Evolutionary conservation across 2,329 filamentous ascomycete genomes (phyloP).

Genomic region (Paraphaeosphaeria minitans): DNA sequence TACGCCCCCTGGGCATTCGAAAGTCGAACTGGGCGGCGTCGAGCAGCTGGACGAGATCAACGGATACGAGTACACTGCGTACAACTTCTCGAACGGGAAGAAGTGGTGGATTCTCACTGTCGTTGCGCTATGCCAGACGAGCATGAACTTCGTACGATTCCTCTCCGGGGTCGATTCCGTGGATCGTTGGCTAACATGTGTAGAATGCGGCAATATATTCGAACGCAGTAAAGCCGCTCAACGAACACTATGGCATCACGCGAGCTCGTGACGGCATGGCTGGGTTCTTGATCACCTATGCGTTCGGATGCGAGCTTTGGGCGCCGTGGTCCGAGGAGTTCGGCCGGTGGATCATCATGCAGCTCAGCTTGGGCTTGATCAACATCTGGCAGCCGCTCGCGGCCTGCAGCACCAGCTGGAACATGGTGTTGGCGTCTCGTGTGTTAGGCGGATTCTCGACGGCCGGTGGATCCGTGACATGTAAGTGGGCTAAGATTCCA

Average conservation of each 20-base stretch:
- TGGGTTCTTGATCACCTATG: conserved; percentile 64
- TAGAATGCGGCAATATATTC: conserved; percentile 58
- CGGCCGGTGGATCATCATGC: conserved; percentile 75
- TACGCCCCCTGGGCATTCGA: not conserved
- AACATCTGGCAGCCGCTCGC: conserved; percentile 66
- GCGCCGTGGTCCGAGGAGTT: conserved; percentile 78
- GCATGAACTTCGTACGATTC: conserved; percentile 44
- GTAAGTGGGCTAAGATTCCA: not conserved
- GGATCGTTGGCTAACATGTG: conserved; percentile 45
- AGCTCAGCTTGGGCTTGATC: conserved; percentile 71
- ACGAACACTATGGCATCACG: conserved; percentile 61
- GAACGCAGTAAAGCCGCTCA: conserved; percentile 55
- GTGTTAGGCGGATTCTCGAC: conserved; percentile 47
- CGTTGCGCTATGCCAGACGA: conserved; percentile 58
- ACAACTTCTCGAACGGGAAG: conserved; percentile 51
- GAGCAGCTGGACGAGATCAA: conserved; percentile 18
- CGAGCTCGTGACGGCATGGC: conserved; percentile 11
- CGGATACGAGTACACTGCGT: conserved; percentile 46
- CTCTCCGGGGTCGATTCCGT: conserved; percentile 38
- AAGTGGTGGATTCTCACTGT: conserved; percentile 58
- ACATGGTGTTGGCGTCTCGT: conserved; percentile 65
- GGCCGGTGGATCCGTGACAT: conserved; percentile 65
- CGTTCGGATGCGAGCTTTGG: conserved; percentile 84
- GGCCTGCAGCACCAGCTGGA: conserved; percentile 72
- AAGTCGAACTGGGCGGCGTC: not conserved